Base-by-base conservation (phyloP, 441 rosid genomes). In the Croton setiger region DNA sequence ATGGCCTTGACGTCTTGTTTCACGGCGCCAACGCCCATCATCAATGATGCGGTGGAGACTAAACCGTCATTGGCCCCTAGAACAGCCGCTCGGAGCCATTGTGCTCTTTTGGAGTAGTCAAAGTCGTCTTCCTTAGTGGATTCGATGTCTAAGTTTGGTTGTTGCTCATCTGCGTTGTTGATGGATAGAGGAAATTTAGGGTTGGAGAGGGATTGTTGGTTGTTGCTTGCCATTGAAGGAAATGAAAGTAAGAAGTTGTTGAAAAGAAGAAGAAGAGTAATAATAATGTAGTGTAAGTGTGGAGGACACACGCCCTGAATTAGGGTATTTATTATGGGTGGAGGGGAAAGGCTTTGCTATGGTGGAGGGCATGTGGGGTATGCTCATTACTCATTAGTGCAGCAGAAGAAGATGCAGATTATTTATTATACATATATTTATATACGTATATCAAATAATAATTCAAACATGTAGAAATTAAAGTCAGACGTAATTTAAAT, bases 41-140 rank as follows among this genome's bases (percentile, higher is more conserved):
- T 93, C 37, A 93, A 64, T 0, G 98, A 83, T 0, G 97, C 92
- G 0, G 90, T 88, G 70, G 98, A 88, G 68, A 93, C 87, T 0
- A 93, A 78, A 4, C 98, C 98, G 8, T 93, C 98, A 67, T 87
- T 93, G 63, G 98, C 98, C 1, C 98, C 98, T 1, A 93, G 83
- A 5, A 89, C 89, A 0, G 98, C 98, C 0, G 98, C 98, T 4
- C 98, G 80, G 49, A 93, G 87, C 98, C 98, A 93, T 63, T 89
- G 98, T 15, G 96, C 76, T n/a, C 98, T 82, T 72, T 86, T 89
- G 0, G 97, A 76, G 83, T 90, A 93, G 77, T 93, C 84, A n/a
- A 84, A 83, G 3, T 72, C 81, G 8, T 79, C 75, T n/a, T 69
- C 17, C 3, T 55, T 12, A 27, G 12, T 67, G 20, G 69, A 48